These are phyloP conservation scores for Flaveria floridana DNA, from an alignment of 140 eudicot genomes.

Conservation along the genomic window DNA sequence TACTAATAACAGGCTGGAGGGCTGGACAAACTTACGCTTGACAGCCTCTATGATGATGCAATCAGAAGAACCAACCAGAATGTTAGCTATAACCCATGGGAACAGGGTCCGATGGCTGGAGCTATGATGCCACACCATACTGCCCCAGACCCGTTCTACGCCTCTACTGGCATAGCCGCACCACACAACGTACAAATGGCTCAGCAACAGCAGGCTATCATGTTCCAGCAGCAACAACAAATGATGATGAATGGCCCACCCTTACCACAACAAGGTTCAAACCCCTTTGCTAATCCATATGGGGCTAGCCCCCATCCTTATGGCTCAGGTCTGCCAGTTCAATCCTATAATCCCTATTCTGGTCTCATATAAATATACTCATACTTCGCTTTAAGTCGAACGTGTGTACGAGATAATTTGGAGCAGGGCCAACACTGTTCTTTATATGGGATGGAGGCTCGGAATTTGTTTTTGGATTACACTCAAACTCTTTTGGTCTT, in stretches of 20 bases:
- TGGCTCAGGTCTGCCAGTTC: constrained; percentile 75
- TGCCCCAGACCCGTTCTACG: constrained; percentile 32
- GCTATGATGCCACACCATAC: constrained; percentile 33
- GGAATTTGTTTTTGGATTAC: constrained; percentile 17
- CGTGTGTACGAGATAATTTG: constrained; percentile 38
- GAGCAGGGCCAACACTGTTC: constrained; percentile 33
- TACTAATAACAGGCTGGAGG: constrained; percentile 44
- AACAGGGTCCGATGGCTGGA: constrained; percentile 27
- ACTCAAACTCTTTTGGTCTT: constrained; percentile 32
- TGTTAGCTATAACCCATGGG: constrained; percentile 51
- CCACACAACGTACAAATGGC: constrained; percentile 18
- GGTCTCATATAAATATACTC: constrained; percentile 51
- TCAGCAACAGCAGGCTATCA: constrained; percentile 37
- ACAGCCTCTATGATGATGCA: constrained; percentile 53
- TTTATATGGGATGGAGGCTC: constrained; percentile 19
- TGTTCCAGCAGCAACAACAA: constrained; percentile 32
- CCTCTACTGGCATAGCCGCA: constrained; percentile 19
- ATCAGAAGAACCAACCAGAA: constrained; percentile 41
- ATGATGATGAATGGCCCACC: constrained; percentile 57
- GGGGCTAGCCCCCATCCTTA: constrained; percentile 48
- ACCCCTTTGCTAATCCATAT: constrained; percentile 62
- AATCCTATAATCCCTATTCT: constrained; percentile 71
- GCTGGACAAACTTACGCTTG: constrained; percentile 47
- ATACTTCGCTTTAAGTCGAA: constrained; percentile 5
- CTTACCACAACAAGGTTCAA: constrained; percentile 44